Evolutionary conservation across 805 yeast species (phyloP).

Genomic region (Sugiyamaella boreocaroliniensis): DNA sequence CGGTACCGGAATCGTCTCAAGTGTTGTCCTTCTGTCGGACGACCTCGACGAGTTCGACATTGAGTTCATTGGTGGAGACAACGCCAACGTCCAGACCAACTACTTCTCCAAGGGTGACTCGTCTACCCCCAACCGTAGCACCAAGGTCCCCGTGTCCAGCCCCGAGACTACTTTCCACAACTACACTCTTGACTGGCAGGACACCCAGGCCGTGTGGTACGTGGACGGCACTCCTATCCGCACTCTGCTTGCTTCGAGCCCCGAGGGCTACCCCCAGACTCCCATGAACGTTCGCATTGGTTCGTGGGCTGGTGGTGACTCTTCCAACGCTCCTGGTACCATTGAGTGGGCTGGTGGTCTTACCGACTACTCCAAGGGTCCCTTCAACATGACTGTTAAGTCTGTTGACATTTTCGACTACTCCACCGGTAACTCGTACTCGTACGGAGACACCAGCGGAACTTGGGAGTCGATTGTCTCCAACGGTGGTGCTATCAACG

Average conservation of each 20-base stretch:
- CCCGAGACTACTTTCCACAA: constrained; percentile 62
- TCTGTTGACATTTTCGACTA: constrained; percentile 51
- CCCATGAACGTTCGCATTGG: constrained; percentile 70
- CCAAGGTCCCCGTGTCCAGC: constrained; percentile 49
- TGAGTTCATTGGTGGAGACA: constrained; percentile 82
- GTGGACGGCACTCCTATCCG: constrained; percentile 66
- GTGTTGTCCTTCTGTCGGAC: constrained; percentile 74
- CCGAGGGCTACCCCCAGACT: constrained; percentile 78
- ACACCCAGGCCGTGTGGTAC: constrained; percentile 58
- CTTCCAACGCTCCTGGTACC: constrained; percentile 49
- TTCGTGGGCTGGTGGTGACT: constrained; percentile 46
- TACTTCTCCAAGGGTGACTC: constrained; percentile 78
- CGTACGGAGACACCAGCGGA: constrained; percentile 38
- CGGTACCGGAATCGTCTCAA: constrained; percentile 75
- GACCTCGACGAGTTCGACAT: constrained; percentile 85
- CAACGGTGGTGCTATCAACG: constrained; percentile 48
- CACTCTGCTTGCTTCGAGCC: constrained; percentile 46
- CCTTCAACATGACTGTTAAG: constrained; percentile 57
- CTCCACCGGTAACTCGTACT: constrained; percentile 40
- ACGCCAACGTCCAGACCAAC: constrained; percentile 60
- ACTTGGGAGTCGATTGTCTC: constrained; percentile 36
- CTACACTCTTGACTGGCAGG: constrained; percentile 81
- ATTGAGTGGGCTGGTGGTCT: constrained; percentile 69
- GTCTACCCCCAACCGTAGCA: constrained; percentile 73
- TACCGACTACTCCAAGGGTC: constrained; percentile 40